A percentile compares a stretch with the other conserved stretches of the same genome.
Conservation (phyloP, 1,139 yeast species). For the Yamadazyma dushanensis region DNA sequence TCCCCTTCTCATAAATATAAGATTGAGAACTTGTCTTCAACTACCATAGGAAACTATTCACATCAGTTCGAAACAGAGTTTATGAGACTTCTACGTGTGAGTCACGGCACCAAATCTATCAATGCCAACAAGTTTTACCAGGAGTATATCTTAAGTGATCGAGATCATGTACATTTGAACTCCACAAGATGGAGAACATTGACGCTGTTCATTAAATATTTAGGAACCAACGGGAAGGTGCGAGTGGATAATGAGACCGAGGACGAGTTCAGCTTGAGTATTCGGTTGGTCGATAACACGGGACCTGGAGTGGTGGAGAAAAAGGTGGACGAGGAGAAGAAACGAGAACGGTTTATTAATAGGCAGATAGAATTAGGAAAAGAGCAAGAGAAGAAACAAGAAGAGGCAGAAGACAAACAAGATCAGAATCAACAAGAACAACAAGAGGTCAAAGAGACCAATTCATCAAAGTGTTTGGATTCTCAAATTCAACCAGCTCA, state of each 20-base stretch:
- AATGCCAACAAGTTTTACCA: constrained; percentile 88
- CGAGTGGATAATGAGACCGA: constrained; percentile 43
- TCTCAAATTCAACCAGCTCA: no score
- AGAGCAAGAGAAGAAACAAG: constrained; percentile 2
- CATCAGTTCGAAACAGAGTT: constrained; percentile 63
- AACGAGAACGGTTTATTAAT: constrained; percentile 38
- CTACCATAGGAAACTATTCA: constrained; percentile 48
- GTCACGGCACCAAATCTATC: constrained; percentile 80
- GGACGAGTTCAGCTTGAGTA: constrained; percentile 40
- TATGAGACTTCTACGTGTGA: constrained; percentile 55
- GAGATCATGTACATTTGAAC: constrained; percentile 86
- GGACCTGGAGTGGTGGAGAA: constrained; percentile 40
- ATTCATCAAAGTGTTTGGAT: no score
- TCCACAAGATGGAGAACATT: constrained; percentile 80
- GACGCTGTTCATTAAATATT: constrained; percentile 64
- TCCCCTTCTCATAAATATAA: constrained; percentile 74
- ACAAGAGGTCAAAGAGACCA: constrained; percentile 4
- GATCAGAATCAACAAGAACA: constrained; percentile 1
- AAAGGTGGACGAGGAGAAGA: constrained; percentile 15
- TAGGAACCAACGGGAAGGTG: constrained; percentile 62
- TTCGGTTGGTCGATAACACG: constrained; percentile 33
- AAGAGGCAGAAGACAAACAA: neutral
- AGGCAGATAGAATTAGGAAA: constrained; percentile 54
- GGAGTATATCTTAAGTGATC: constrained; percentile 73
- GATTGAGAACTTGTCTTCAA: constrained; percentile 23